Evolutionary conservation across 257 asterid genomes (phyloP).

Genomic region (Solanum appendiculatum): DNA sequence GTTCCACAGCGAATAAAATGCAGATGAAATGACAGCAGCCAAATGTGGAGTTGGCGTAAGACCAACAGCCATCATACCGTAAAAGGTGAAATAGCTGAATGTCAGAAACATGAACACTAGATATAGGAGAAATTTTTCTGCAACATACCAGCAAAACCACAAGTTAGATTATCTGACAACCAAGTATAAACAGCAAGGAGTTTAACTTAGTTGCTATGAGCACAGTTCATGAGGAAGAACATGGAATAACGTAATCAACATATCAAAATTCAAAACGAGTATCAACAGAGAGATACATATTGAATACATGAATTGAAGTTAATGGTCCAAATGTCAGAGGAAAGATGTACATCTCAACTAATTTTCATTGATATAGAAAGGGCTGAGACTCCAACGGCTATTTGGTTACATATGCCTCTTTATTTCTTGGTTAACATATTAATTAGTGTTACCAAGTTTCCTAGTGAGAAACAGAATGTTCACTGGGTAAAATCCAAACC

Average conservation of each 20-base stretch:
- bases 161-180: neutral
- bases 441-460: neutral
- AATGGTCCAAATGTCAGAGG: neutral
- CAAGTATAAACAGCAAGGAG: neutral
- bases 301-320: neutral
- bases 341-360: neutral
- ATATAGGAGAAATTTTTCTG: slow-evolving; percentile 44
- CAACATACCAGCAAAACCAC: neutral
- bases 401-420: neutral
- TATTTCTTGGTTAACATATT: neutral
- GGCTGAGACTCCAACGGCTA: neutral
- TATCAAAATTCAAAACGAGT: neutral
- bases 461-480: neutral
- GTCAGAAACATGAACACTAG: slow-evolving; percentile 44
- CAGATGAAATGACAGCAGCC: slow-evolving; percentile 47
- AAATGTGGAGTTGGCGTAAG: slow-evolving; percentile 49
- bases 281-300: neutral
- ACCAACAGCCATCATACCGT: slow-evolving; percentile 70
- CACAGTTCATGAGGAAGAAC: neutral
- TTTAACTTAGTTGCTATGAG: neutral
- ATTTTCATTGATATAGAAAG: neutral
- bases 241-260: neutral
- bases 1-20: slow-evolving; percentile 56
- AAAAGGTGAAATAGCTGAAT: slow-evolving; percentile 47
- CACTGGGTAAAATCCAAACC: neutral